Evolutionary conservation across 129 eudicot genomes (phyloP).

Genomic region (Artemisia argyi): DNA sequence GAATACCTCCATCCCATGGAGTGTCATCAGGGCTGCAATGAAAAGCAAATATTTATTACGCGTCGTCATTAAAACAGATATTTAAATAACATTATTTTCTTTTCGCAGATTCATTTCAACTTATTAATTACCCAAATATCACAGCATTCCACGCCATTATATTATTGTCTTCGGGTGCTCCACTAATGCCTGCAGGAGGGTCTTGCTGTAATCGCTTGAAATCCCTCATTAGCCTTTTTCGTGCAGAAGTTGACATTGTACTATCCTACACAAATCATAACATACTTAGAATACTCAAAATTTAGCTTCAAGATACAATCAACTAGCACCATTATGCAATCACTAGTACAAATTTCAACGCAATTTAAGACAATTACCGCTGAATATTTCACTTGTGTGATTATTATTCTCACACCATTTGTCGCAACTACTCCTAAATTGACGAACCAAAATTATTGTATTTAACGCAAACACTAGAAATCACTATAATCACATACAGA

Average conservation of each 20-base stretch:
- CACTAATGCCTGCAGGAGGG: constrained; percentile 60
- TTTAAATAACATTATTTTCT: no score
- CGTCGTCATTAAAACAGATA: neutral
- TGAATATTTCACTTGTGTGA: no score
- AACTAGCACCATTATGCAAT: no score
- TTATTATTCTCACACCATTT: no score
- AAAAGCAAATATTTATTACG: constrained; percentile 9
- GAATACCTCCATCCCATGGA: constrained; percentile 55
- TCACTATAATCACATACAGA: no score
- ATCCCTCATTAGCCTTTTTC: constrained; percentile 60
- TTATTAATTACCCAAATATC: constrained; percentile 44
- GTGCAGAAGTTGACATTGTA: constrained; percentile 54
- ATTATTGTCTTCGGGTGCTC: constrained; percentile 55
- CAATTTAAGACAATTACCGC: no score
- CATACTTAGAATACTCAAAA: constrained; percentile 1
- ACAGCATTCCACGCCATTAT: constrained; percentile 58
- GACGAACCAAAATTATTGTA: no score
- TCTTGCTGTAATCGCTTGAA: constrained; percentile 55
- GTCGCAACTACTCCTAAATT: no score
- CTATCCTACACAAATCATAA: constrained; percentile 27
- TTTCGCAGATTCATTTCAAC: neutral
- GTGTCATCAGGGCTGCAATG: constrained; percentile 50
- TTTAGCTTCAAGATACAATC: neutral
- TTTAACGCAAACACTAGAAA: no score
- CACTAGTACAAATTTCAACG: no score